Evolutionary conservation across 2,329 filamentous ascomycete genomes (phyloP), one percentile per base, ranked within the genome.

Genomic region (Penicillium sp.): DNA sequence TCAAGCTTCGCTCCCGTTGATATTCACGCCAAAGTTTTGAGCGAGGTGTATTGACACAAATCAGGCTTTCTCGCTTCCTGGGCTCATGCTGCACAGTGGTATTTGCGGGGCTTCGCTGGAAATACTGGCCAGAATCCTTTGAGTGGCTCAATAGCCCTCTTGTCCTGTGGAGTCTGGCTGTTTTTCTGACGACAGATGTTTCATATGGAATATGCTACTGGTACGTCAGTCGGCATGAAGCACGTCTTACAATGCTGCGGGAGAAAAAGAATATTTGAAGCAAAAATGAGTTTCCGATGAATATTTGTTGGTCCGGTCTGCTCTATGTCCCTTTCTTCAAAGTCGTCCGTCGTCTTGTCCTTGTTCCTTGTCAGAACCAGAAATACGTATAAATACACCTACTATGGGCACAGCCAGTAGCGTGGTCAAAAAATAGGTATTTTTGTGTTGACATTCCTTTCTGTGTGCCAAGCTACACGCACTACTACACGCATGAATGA

Each of bases 41-140:
- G 24, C 24, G 24, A 7, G 4, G 4, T 27, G 3, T 27, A 7
- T 27, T 27, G 7, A 27, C 34, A 18, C n/a, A n/a, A n/a, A n/a
- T n/a, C n/a, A n/a, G 58, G 58, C 43, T 56, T 9, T 55, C 56
- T 14, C 51, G 56, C 2, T 58, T 57, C 18, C 38, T 55, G 3
- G 56, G 56, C 16, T 59, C 56, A 14, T 45, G 36, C 13, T 55
- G 50, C 18, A 48, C 51, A 1, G 39, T 59, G 10, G 51, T 18
- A 2, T 56, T 60, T 48, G 56, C 45, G 3, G 10, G 18, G 13
- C 14, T 60, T 27, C 51, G 56, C 14, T 59, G 54, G 24, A 32
- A 44, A 7, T 56, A 56, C 22, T 60, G 56, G 56, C 51, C 48
- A 5, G 51, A 48, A 7, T 42, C 50, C 5, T 59, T 57, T 45